phyloP scores from a whole-genome alignment of 2,329 filamentous ascomycete genomes.

The Colletotrichum sp. region DNA sequence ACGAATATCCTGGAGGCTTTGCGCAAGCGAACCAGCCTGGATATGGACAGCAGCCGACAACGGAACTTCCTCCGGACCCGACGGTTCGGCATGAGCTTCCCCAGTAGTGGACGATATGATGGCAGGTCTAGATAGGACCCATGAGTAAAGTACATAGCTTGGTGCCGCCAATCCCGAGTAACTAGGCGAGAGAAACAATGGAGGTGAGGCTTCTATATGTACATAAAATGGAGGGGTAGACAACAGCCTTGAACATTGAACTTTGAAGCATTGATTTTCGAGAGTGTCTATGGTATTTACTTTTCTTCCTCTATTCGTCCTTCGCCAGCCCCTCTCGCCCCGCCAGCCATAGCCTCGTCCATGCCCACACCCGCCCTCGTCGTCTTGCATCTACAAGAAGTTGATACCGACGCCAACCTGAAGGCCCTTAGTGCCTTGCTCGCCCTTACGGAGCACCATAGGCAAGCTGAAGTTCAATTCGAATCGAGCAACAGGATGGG shows the following conservation, averaged over 20 bases:
- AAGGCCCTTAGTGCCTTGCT: conserved; percentile 88
- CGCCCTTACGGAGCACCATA: conserved; percentile 79
- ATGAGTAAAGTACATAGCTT: neutral
- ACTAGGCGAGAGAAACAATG: neutral
- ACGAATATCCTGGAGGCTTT: neutral
- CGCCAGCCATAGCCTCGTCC: neutral
- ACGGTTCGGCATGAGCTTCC: neutral
- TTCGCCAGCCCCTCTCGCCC: neutral
- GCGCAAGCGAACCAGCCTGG: neutral
- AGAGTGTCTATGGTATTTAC: neutral
- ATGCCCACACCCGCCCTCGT: neutral
- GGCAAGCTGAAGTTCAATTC: conserved; percentile 96
- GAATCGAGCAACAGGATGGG: conserved; percentile 90
- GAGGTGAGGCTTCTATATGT: neutral
- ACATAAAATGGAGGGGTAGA: neutral
- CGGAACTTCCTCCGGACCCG: neutral
- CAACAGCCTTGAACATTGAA: neutral
- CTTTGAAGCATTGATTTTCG: neutral
- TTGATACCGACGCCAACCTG: conserved; percentile 97
- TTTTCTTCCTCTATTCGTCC: neutral
- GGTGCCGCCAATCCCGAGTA: neutral
- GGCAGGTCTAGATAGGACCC: neutral
- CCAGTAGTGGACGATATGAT: neutral
- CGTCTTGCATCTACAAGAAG: conserved; percentile 71
- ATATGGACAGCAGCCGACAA: neutral